phyloP scores from a whole-genome alignment of 306 rosid genomes.

The Lupinus albus region DNA sequence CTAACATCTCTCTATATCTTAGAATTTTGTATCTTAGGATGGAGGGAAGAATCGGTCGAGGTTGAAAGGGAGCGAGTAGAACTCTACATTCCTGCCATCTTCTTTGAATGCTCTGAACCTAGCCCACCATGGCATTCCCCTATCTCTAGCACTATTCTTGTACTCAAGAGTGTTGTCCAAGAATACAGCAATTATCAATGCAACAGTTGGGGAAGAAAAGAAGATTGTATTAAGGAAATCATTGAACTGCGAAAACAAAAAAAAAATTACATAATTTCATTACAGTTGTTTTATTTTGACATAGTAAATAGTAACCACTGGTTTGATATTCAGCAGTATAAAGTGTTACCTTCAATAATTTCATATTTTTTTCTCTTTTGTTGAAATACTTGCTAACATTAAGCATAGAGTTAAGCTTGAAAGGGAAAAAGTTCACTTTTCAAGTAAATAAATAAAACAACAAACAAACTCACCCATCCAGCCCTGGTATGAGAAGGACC shows the following conservation, averaged over 20 bases:
- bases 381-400: no score
- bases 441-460: not conserved
- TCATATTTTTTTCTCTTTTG: no score
- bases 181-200: constrained; percentile 73
- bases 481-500: constrained; percentile 92
- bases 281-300: not conserved
- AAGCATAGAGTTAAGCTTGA: no score
- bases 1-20: constrained; percentile 36
- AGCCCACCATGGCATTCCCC: constrained; percentile 99
- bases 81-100: constrained; percentile 82
- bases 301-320: no score
- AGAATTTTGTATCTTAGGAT: constrained; percentile 51
- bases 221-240: constrained; percentile 87
- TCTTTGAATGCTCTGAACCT: constrained; percentile 82
- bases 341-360: no score
- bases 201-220: constrained; percentile 81
- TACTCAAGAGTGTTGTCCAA: constrained; percentile 91
- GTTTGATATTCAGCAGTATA: no score
- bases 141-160: constrained; percentile 81
- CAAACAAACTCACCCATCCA: constrained; percentile 79
- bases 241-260: constrained; percentile 67
- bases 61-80: constrained; percentile 92
- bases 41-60: constrained; percentile 97
- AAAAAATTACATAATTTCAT: not conserved
- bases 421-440: no score